A percentile compares a stretch with the other conserved stretches of the same genome.
Conservation (phyloP, 2,329 filamentous ascomycete species). For the Coccinonectria pachysandricola region DNA sequence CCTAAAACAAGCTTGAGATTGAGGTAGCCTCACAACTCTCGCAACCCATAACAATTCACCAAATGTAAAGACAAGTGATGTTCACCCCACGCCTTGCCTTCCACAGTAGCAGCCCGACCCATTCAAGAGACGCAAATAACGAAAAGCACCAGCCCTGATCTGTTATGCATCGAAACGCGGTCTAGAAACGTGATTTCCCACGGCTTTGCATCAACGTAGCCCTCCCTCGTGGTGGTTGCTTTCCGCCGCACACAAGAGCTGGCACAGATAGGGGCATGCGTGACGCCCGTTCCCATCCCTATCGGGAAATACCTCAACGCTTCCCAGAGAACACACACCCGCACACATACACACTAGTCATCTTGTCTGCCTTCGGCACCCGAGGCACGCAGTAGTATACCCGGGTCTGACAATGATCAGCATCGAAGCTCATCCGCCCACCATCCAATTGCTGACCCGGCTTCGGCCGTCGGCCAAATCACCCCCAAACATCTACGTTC, state of each 20-base stretch:
- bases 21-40: constrained; percentile 8
- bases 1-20: constrained; percentile 11
- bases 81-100: constrained; percentile 15
- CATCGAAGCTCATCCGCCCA: constrained; percentile 20
- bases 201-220: constrained; percentile 27
- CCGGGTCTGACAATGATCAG: constrained; percentile 17
- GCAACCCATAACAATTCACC: constrained; percentile 14
- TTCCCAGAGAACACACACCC: constrained; percentile 18
- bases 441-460: constrained; percentile 19
- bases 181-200: constrained; percentile 33
- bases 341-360: too few relatives aligned
- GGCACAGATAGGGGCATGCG: constrained; percentile 19
- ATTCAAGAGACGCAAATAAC: constrained; percentile 26
- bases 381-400: constrained; percentile 13
- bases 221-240: too few relatives aligned
- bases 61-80: constrained; percentile 13
- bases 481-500: constrained; percentile 18
- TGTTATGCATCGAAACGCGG: constrained; percentile 41
- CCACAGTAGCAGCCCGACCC: constrained; percentile 15
- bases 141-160: constrained; percentile 34
- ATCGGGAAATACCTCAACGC: constrained; percentile 21
- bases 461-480: constrained; percentile 19
- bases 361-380: constrained; percentile 15
- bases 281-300: constrained; percentile 19
- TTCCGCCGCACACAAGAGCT: too few relatives aligned